Evolutionary conservation across 768 basidiomycete species (phyloP).

Genomic region (Guyanaporus albipodus): DNA sequence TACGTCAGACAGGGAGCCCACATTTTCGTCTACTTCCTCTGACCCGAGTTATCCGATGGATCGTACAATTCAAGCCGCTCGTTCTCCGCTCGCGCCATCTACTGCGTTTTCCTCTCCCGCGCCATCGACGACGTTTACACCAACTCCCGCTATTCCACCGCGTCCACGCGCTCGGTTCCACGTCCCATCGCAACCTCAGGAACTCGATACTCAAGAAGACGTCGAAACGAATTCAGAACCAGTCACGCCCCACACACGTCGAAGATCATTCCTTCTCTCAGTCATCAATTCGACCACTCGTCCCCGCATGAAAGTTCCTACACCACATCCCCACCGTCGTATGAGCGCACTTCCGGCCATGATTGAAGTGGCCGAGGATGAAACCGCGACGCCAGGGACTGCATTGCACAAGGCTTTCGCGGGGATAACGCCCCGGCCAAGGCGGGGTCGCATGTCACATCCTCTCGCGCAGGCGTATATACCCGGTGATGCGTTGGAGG

Average conservation of each 20-base stretch:
- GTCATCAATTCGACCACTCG: conserved; percentile 82
- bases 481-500: conserved; percentile 31
- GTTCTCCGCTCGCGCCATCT: conserved; percentile 37
- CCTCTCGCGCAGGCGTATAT: conserved; percentile 56
- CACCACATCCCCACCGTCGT: conserved; percentile 47
- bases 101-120: conserved; percentile 52
- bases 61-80: conserved; percentile 24
- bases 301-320: conserved; percentile 50
- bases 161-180: conserved; percentile 60
- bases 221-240: conserved; percentile 39
- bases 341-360: conserved; percentile 58
- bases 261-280: conserved; percentile 76
- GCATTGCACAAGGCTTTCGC: conserved; percentile 53
- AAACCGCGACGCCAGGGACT: conserved; percentile 29
- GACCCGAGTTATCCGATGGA: conserved; percentile 31
- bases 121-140: conserved; percentile 57
- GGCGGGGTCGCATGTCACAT: conserved; percentile 53
- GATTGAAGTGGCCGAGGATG: conserved; percentile 33
- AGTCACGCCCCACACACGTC: conserved; percentile 66
- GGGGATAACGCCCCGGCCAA: conserved; percentile 61
- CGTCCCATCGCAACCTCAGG: conserved; percentile 42
- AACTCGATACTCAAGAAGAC: conserved; percentile 34
- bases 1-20: conserved; percentile 46
- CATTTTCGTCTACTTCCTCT: conserved; percentile 67
- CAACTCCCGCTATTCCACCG: conserved; percentile 64